Evolutionary conservation across 108 stramenopile species (phyloP).

Genomic region (Poteriospumella lacustris): DNA sequence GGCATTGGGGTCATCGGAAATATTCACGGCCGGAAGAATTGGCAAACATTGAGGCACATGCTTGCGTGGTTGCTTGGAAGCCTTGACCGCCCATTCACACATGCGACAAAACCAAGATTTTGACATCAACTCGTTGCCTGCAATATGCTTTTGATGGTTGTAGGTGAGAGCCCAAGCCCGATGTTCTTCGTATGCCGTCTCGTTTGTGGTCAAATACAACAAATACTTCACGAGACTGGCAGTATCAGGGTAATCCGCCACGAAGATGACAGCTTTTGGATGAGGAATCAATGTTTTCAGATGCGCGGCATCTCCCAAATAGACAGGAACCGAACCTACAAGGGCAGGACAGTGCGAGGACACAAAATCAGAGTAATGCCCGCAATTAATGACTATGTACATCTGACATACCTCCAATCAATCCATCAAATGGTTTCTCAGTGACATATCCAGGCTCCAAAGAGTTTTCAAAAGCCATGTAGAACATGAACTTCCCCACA

Average conservation of each 20-base stretch:
- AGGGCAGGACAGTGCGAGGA: neutral
- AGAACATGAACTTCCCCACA: neutral
- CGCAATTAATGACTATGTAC: neutral
- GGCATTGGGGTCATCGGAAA: too few relatives aligned
- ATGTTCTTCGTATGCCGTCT: constrained; percentile 20
- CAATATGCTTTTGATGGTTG: neutral
- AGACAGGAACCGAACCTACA: constrained; percentile 1
- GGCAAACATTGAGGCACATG: too few relatives aligned
- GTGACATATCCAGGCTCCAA: constrained; percentile 16
- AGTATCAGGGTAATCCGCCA: constrained; percentile 9
- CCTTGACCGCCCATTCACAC: neutral
- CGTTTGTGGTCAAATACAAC: neutral
- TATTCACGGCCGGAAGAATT: too few relatives aligned
- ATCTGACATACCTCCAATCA: neutral
- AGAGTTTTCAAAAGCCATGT: constrained; percentile 20
- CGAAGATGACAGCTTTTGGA: constrained; percentile 15
- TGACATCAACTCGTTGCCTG: neutral
- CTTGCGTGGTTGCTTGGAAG: neutral
- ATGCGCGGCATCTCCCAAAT: neutral
- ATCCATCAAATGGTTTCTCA: constrained; percentile 11
- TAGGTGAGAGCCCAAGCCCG: neutral
- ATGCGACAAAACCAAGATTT: neutral
- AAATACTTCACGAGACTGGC: neutral
- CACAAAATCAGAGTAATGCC: neutral
- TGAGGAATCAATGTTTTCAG: neutral